phyloP scores from a whole-genome alignment of 352 stramenopile genomes.

The Pythium insidiosum region DNA sequence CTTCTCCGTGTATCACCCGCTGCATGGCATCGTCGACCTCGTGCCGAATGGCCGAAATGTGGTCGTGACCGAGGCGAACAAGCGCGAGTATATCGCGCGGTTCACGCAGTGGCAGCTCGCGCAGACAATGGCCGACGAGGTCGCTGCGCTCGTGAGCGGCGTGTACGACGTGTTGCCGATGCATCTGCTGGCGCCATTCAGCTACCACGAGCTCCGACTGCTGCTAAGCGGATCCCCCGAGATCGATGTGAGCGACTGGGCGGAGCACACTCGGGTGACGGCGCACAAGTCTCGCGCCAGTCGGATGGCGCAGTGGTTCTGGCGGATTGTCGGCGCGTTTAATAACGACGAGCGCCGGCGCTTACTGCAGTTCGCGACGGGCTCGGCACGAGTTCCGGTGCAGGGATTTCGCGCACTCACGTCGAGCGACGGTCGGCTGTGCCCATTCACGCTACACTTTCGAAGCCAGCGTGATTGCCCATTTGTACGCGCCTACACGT shows the following conservation, averaged over 20 bases:
- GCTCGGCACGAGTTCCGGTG: conserved; percentile 24
- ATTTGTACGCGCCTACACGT: conserved; percentile 60
- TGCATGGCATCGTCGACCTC: conserved; percentile 27
- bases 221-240: conserved; percentile 85
- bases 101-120: conserved; percentile 91
- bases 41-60: conserved; percentile 50
- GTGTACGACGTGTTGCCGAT: conserved; percentile 94
- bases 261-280: conserved; percentile 61
- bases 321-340: conserved; percentile 48
- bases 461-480: not conserved
- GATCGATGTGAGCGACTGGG: conserved; percentile 90
- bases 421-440: conserved; percentile 18
- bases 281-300: conserved; percentile 16
- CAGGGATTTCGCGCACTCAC: conserved; percentile 19
- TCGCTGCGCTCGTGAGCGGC: conserved; percentile 87
- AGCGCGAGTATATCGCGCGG: conserved; percentile 88
- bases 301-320: conserved; percentile 10
- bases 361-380: conserved; percentile 35
- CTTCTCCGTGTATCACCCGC: conserved; percentile 32
- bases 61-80: conserved; percentile 92
- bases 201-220: conserved; percentile 90
- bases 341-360: conserved; percentile 13
- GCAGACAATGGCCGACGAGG: conserved; percentile 84
- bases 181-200: conserved; percentile 83
- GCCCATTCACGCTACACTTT: conserved; percentile 20